Conservation (phyloP, 78 protist genomes). For the Mantamonas sphyraenae region DNA sequence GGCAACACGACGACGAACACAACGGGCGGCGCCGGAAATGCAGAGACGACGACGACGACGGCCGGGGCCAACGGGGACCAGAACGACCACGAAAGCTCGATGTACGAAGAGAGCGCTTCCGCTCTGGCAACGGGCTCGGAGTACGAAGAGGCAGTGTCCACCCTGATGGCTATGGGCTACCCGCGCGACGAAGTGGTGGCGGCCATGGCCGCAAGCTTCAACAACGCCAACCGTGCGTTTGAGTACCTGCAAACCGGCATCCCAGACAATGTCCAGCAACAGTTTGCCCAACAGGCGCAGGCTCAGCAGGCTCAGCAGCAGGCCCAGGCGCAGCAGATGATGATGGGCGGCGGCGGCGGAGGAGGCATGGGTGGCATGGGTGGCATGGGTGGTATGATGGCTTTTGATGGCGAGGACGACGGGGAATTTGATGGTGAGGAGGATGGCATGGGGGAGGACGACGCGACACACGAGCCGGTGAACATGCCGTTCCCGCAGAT, state of each 20-base stretch:
- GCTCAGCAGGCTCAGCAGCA: background rate
- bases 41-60: background rate
- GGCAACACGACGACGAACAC: slow-evolving; percentile 22
- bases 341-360: too few species aligned
- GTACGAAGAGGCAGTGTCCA: slow-evolving; percentile 15
- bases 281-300: background rate
- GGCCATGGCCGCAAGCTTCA: slow-evolving; percentile 67
- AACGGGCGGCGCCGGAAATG: slow-evolving; percentile 21
- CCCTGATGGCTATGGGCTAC: slow-evolving; percentile 67
- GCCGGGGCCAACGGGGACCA: slow-evolving; percentile 24
- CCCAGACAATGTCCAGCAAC: background rate
- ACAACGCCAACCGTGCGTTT: slow-evolving; percentile 81
- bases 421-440: slow-evolving; percentile 23
- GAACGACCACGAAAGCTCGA: too few species aligned
- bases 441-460: slow-evolving; percentile 15
- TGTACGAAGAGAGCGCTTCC: background rate
- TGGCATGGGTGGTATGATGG: too few species aligned
- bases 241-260: slow-evolving; percentile 62
- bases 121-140: background rate
- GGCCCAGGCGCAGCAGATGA: slow-evolving; percentile 1
- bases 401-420: background rate
- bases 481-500: too few species aligned
- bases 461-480: background rate
- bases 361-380: too few species aligned
- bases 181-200: slow-evolving; percentile 32